Percentiles rank a stretch among this genome's conserved stretches.
phyloP scores from a whole-genome alignment of 148 eudicot genomes.

The Chenopodium formosanum region DNA sequence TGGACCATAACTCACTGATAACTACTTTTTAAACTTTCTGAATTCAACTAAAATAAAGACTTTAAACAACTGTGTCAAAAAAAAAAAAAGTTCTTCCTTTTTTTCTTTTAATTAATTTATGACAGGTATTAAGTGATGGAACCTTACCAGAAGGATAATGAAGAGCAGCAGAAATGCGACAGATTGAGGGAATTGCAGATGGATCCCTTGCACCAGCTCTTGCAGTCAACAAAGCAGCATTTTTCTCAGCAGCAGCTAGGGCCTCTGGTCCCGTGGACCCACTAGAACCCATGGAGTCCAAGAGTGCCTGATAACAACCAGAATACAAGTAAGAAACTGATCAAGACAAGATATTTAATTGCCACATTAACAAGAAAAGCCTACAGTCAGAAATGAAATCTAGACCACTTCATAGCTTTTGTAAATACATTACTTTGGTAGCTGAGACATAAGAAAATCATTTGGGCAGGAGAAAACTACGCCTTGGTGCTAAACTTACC shows the following conservation, averaged over 20 bases:
- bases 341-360: neutral
- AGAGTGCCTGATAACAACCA: slow-evolving; percentile 54
- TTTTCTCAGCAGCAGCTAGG: slow-evolving; percentile 81
- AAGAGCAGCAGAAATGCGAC: slow-evolving; percentile 95
- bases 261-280: slow-evolving; percentile 87
- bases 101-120: neutral
- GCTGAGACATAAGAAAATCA: neutral
- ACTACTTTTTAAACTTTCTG: neutral
- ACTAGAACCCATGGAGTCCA: slow-evolving; percentile 85
- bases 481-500: neutral
- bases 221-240: slow-evolving; percentile 84
- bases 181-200: slow-evolving; percentile 94
- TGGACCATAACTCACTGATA: neutral
- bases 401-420: neutral
- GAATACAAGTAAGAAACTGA: neutral
- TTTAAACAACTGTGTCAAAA: neutral
- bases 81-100: neutral
- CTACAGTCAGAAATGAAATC: neutral
- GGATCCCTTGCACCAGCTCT: slow-evolving; percentile 99
- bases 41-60: neutral
- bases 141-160: slow-evolving; percentile 86
- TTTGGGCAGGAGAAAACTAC: neutral
- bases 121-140: slow-evolving; percentile 7
- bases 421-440: neutral
- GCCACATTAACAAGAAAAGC: slow-evolving; percentile 8